Conservation (phyloP, 2,329 filamentous ascomycete species). For the Colletotrichum sp. region DNA sequence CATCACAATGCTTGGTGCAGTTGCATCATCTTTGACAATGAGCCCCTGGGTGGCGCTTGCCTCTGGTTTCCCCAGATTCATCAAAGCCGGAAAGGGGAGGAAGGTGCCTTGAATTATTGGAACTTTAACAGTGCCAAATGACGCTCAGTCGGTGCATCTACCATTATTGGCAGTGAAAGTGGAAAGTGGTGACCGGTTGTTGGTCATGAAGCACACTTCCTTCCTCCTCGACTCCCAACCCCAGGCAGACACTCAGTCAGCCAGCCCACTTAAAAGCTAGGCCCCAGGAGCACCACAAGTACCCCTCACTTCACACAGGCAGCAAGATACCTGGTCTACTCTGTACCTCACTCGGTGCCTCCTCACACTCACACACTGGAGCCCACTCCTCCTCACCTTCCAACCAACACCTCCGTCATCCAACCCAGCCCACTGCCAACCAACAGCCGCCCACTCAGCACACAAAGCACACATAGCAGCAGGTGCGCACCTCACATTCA, state of each 20-base stretch:
- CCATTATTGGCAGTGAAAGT: background rate
- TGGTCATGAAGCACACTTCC: background rate
- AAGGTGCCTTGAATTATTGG: background rate
- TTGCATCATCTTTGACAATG: background rate
- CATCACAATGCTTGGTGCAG: background rate
- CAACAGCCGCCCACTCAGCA: background rate
- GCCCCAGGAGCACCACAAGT: background rate
- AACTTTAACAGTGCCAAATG: background rate
- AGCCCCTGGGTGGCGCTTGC: background rate
- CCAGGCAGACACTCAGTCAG: background rate
- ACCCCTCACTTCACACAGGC: background rate
- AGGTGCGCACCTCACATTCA: background rate
- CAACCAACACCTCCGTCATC: background rate
- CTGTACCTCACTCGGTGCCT: background rate
- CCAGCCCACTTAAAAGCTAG: background rate
- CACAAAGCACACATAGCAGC: background rate
- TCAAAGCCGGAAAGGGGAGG: background rate
- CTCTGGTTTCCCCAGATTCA: background rate
- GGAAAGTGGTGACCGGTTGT: background rate
- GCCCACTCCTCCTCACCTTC: background rate
- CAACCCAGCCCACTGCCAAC: background rate
- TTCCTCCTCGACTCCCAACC: background rate
- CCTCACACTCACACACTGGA: background rate
- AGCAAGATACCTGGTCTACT: background rate
- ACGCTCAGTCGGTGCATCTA: background rate